Base-by-base conservation (phyloP, 306 rosid species). In the Corylus heterophylla region DNA sequence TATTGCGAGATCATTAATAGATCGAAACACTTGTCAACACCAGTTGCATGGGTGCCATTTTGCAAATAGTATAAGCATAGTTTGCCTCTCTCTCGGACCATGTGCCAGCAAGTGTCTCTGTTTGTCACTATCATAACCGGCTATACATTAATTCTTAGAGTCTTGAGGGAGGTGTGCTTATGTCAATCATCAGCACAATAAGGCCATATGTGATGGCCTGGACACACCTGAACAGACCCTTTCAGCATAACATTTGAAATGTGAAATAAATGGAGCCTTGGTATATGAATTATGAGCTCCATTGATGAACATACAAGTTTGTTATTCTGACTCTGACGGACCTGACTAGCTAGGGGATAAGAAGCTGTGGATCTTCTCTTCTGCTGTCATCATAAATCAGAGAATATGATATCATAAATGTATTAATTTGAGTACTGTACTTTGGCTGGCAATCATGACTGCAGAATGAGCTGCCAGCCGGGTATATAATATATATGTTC, bases 341-440 rank as follows among this genome's bases (percentile, higher is more conserved):
- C 72, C 42, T 42, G 51, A 42, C 16, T 68, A 8, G 51, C 14
- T 67, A 3, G 52, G 17, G 3, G 8, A 14, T 42, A n/a, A 68
- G 72, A 55, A 52, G 20, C 73, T 54, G 37, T 22, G 49, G 69
- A 39, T 56, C 56, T 54, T 29, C 69, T 44, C 29, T 66, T 78
- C 18, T 59, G 0, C 14, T 68, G 49, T 17, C n/a, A 54, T 54
- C 2, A 16, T 54, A 18, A 49, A 49, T 13, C 7, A 59, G 66
- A 59, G 66, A 59, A 25, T 59, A 17, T 59, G 39, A 59, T 59
- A 17, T 59, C 66, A 4, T 59, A 25, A 58, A 59, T 59, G 31
- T 16, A 1, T 31, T 31, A 31, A 2, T 25, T 12, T 25, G 7
- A 16, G 4, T 9, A 59, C 45, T 42, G 45, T 42, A 42, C 45